Percentiles rank a stretch among this genome's conserved stretches.
Evolutionary conservation across 805 yeast species (phyloP).

Genomic region (Starmera quercuum): DNA sequence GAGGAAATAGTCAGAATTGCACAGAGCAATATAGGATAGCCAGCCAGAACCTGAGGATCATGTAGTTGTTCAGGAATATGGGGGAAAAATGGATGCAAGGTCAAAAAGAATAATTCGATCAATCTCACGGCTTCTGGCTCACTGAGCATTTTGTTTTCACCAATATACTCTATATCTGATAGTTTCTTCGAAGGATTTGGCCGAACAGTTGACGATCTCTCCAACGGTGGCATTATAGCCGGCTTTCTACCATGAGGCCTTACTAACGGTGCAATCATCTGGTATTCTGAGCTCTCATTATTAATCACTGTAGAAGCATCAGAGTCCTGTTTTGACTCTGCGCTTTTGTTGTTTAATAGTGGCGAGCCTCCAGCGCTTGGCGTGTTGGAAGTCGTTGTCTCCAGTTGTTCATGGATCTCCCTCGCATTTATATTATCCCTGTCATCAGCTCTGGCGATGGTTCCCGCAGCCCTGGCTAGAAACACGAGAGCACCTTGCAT

Average conservation of each 20-base stretch:
- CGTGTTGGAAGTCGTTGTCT: constrained; percentile 13
- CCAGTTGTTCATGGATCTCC: constrained; percentile 40
- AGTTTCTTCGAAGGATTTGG: constrained; percentile 32
- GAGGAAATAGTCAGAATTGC: constrained; percentile 76
- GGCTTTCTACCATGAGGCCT: constrained; percentile 15
- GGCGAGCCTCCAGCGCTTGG: constrained; percentile 4
- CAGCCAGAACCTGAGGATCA: constrained; percentile 55
- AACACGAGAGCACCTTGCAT: constrained; percentile 61
- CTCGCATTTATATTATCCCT: constrained; percentile 52
- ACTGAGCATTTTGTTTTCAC: constrained; percentile 45
- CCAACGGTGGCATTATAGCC: constrained; percentile 23
- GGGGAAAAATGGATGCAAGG: constrained; percentile 89
- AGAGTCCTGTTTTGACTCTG: constrained; percentile 12
- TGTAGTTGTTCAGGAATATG: constrained; percentile 72
- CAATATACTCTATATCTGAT: constrained; percentile 59
- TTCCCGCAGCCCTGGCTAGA: constrained; percentile 73
- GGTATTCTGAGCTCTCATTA: no score
- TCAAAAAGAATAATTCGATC: constrained; percentile 56
- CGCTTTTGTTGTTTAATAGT: background rate
- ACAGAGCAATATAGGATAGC: constrained; percentile 74
- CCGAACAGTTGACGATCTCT: constrained; percentile 22
- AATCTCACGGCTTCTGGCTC: constrained; percentile 53
- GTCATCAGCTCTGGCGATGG: constrained; percentile 61
- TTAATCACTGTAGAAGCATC: constrained; percentile 2
- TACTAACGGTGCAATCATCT: constrained; percentile 18